A percentile compares a stretch with the other conserved stretches of the same genome.
Conservation (phyloP, 257 asterid species). For the Petunia secreta region DNA sequence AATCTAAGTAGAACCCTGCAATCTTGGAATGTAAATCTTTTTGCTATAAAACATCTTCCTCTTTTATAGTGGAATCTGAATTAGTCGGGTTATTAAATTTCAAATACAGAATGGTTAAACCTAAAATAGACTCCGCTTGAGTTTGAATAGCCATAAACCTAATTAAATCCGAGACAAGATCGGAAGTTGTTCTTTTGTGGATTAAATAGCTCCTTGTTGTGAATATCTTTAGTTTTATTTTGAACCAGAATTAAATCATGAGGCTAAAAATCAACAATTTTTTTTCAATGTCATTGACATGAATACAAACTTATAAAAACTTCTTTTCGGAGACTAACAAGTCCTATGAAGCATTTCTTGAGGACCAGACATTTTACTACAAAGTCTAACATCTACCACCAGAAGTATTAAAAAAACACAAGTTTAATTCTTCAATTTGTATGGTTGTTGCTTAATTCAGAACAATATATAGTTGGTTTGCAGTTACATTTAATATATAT, state of each 20-base stretch:
- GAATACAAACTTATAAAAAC: neutral
- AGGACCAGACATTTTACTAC: neutral
- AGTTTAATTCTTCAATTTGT: neutral
- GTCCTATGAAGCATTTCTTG: constrained; percentile 1
- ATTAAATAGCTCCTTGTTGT: too few relatives aligned
- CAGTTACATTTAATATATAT: constrained; percentile 15
- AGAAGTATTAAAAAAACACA: neutral
- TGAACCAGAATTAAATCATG: neutral
- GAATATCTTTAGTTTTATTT: too few relatives aligned
- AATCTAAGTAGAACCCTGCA: too few relatives aligned
- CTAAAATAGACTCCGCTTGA: too few relatives aligned
- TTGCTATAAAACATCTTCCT: too few relatives aligned
- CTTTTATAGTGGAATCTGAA: too few relatives aligned
- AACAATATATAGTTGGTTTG: neutral
- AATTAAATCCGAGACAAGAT: too few relatives aligned
- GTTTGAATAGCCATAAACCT: too few relatives aligned
- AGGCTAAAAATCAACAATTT: neutral
- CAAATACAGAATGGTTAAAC: too few relatives aligned
- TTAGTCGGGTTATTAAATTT: too few relatives aligned
- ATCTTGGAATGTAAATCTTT: too few relatives aligned
- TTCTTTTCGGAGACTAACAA: neutral
- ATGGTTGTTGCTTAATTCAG: neutral
- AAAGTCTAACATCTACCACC: constrained; percentile 9
- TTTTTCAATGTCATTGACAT: neutral
- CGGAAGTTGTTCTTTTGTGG: too few relatives aligned